Evolutionary conservation across 768 basidiomycete species (phyloP).

Genomic region (Suillus cothurnatus): DNA sequence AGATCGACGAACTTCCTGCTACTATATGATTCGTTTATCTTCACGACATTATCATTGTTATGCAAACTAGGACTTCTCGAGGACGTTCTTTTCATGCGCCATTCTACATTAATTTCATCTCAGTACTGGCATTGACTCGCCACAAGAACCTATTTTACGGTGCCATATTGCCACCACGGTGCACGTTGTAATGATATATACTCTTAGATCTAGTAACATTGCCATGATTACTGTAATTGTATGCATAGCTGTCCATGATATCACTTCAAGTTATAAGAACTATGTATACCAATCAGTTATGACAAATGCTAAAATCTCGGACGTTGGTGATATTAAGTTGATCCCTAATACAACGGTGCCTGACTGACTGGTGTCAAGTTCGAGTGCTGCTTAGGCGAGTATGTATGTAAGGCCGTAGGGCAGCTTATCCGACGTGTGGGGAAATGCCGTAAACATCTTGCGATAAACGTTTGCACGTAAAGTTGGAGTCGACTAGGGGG

Average conservation of each 20-base stretch:
- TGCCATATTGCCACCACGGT: background rate
- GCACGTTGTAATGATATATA: background rate
- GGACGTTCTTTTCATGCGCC: background rate
- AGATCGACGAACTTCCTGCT: conserved; percentile 55
- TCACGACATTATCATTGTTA: background rate
- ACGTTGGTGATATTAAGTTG: too few relatives aligned
- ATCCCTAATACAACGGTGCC: too few relatives aligned
- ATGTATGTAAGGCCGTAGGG: too few relatives aligned
- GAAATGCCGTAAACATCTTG: background rate
- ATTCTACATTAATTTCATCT: background rate
- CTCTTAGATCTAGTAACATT: background rate
- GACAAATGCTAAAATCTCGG: too few relatives aligned
- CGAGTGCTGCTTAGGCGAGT: too few relatives aligned
- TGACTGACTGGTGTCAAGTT: too few relatives aligned
- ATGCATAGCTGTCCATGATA: background rate
- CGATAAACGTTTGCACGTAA: too few relatives aligned
- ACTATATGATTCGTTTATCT: conserved; percentile 36
- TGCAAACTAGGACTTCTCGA: background rate
- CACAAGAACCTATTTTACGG: too few relatives aligned
- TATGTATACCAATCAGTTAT: too few relatives aligned
- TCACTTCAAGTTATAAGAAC: too few relatives aligned
- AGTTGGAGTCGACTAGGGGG: too few relatives aligned
- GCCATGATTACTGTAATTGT: background rate
- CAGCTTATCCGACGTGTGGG: background rate
- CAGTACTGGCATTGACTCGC: background rate